Conservation (phyloP, 139 green algal genomes). For the Coccomyxa sp. region DNA sequence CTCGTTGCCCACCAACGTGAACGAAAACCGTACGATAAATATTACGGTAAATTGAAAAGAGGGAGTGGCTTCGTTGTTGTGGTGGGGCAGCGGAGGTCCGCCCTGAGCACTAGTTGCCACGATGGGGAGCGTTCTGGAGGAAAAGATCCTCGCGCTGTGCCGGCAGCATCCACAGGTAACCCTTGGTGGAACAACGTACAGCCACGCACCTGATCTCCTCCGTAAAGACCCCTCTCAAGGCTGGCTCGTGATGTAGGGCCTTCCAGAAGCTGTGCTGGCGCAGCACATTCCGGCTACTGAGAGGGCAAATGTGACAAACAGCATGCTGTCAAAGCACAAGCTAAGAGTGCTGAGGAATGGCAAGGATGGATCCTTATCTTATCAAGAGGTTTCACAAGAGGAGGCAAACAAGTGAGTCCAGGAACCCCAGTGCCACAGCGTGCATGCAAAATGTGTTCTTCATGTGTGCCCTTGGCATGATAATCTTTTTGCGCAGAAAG, state of each 20-base stretch:
- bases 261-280: not conserved
- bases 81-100: too few species aligned
- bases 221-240: too few species aligned
- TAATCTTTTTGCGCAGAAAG: constrained; percentile 36
- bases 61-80: too few species aligned
- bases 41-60: too few species aligned
- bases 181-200: not conserved
- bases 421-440: too few species aligned
- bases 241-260: not conserved
- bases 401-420: constrained; percentile 40
- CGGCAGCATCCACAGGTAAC: not conserved
- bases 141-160: not conserved
- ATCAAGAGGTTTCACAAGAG: constrained; percentile 40
- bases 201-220: too few species aligned
- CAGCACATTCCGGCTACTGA: not conserved
- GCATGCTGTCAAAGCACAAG: constrained; percentile 24
- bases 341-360: constrained; percentile 26
- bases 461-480: too few species aligned
- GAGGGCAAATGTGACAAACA: constrained; percentile 15
- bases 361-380: constrained; percentile 19
- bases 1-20: too few species aligned
- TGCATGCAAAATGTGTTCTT: too few species aligned
- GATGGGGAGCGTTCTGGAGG: not conserved
- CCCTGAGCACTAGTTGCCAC: too few species aligned
- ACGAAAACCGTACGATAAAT: too few species aligned